Evolutionary conservation across 345 rosid genomes (phyloP).

Genomic region (Acer yangbiense): DNA sequence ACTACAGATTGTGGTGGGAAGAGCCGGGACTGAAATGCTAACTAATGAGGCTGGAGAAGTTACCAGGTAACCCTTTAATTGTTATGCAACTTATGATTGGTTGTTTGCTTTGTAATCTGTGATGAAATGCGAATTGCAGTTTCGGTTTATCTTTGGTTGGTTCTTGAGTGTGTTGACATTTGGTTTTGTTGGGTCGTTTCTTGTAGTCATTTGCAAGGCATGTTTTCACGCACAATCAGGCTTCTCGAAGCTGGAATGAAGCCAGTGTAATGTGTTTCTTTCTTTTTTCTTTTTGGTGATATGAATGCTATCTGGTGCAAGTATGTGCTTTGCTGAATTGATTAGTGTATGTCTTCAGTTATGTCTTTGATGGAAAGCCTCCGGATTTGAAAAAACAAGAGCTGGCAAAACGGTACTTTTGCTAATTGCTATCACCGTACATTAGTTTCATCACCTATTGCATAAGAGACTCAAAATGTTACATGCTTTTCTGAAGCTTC

Average conservation of each 20-base stretch:
- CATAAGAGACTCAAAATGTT: neutral
- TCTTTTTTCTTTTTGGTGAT: conserved; percentile 12
- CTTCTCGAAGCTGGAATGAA: conserved; percentile 96
- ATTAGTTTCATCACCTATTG: neutral
- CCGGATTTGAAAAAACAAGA: conserved; percentile 91
- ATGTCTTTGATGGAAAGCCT: conserved; percentile 89
- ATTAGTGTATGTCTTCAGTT: conserved; percentile 39
- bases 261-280: conserved; percentile 64
- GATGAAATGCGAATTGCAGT: neutral
- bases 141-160: neutral
- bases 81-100: neutral
- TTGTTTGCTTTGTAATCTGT: neutral
- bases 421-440: neutral
- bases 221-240: conserved; percentile 90
- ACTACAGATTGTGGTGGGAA: conserved; percentile 87
- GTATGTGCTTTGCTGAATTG: conserved; percentile 12
- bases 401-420: conserved; percentile 73
- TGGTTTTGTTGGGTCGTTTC: neutral
- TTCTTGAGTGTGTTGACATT: neutral
- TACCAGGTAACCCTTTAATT: conserved; percentile 58
- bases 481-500: neutral
- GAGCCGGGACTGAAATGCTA: conserved; percentile 88
- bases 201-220: conserved; percentile 89
- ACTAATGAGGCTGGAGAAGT: conserved; percentile 98
- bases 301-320: neutral